A percentile compares a stretch with the other conserved stretches of the same genome.
phyloP scores from a whole-genome alignment of 2,329 filamentous ascomycete species.

The Microsporum audouinii region DNA sequence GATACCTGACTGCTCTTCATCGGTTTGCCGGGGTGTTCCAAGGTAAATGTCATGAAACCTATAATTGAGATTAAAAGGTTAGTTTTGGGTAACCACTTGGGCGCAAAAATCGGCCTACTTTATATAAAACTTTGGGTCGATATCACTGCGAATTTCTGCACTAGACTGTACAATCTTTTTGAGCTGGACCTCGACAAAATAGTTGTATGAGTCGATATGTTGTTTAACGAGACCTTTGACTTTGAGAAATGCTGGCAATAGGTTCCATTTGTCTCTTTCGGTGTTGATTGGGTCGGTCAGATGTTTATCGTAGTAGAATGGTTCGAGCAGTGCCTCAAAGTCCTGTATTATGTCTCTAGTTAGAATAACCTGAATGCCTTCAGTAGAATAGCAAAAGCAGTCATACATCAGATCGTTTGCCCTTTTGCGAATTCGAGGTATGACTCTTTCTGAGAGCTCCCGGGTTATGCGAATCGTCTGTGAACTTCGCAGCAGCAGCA shows the following conservation, averaged over 20 bases:
- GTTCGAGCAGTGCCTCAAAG: conserved; percentile 55
- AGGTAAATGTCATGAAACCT: conserved; percentile 79
- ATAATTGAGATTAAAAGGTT: background rate
- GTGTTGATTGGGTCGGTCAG: conserved; percentile 60
- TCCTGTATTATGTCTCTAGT: conserved; percentile 18
- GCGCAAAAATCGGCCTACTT: conserved; percentile 38
- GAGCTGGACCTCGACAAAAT: conserved; percentile 91
- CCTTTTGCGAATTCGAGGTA: conserved; percentile 4
- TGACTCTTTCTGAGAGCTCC: background rate
- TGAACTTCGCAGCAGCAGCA: background rate
- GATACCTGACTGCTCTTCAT: conserved; percentile 57
- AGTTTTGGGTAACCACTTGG: background rate
- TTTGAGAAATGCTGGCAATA: conserved; percentile 93
- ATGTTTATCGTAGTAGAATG: conserved; percentile 58
- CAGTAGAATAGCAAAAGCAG: background rate
- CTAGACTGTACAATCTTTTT: conserved; percentile 95
- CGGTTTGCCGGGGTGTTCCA: conserved; percentile 65
- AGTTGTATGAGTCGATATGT: conserved; percentile 98
- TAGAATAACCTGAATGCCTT: background rate
- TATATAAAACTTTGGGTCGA: conserved; percentile 84
- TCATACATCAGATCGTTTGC: conserved; percentile 7
- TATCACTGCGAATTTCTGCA: conserved; percentile 76
- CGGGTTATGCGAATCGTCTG: background rate
- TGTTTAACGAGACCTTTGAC: conserved; percentile 96
- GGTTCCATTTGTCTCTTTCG: conserved; percentile 82